A percentile compares a stretch with the other conserved stretches of the same genome.
Conservation (phyloP, 1,284 basidiomycete genomes). For the Mycosarcoma maydis region DNA sequence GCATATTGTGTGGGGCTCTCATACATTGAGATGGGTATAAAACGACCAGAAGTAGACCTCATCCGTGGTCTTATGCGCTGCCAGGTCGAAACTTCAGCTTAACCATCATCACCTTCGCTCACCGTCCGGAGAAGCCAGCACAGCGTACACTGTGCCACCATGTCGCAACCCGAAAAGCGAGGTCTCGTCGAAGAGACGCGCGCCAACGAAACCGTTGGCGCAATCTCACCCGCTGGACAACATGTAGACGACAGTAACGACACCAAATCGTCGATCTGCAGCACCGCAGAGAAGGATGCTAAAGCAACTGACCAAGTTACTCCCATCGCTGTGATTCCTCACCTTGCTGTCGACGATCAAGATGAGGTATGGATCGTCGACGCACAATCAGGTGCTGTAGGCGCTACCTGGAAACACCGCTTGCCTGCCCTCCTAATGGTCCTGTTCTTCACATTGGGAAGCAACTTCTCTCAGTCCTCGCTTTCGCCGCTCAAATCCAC, state of each 20-base stretch:
- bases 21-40: too few species aligned
- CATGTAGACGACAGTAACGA: neutral
- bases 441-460: constrained; percentile 35
- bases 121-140: too few species aligned
- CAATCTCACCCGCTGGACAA: neutral
- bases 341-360: constrained; percentile 1
- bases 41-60: too few species aligned
- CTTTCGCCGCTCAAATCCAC: constrained; percentile 67
- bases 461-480: constrained; percentile 51
- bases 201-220: too few species aligned
- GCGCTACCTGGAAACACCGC: constrained; percentile 33
- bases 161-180: too few species aligned
- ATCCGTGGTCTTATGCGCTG: too few species aligned
- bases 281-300: constrained; percentile 4
- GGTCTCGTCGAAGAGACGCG: neutral
- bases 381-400: constrained; percentile 21
- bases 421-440: constrained; percentile 29
- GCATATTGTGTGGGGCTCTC: too few species aligned
- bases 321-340: constrained; percentile 1
- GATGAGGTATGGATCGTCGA: constrained; percentile 6
- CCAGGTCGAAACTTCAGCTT: too few species aligned
- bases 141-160: too few species aligned
- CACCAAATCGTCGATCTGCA: constrained; percentile 3
- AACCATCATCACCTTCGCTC: too few species aligned
- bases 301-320: neutral